These are phyloP conservation scores for Epichloe sp. DNA, from an alignment of 2,329 filamentous ascomycete species.

Conservation along the genomic window DNA sequence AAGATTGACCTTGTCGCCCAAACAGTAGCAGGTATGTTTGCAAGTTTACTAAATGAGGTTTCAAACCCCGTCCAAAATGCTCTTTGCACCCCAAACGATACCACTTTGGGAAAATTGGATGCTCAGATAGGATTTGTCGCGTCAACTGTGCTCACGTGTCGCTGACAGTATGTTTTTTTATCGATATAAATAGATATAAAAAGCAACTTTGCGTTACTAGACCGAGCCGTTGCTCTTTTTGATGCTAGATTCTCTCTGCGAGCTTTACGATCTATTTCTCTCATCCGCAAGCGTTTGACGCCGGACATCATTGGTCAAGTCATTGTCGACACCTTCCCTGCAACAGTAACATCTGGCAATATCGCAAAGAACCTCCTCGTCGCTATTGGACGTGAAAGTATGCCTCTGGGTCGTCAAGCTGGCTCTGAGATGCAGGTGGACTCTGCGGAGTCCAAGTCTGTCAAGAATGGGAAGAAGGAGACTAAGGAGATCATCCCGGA, in stretches of 20 bases:
- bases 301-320: constrained; percentile 69
- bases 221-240: constrained; percentile 83
- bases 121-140: not conserved
- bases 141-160: not conserved
- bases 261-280: constrained; percentile 88
- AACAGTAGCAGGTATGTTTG: constrained; percentile 42
- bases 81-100: not conserved
- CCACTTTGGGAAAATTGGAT: not conserved
- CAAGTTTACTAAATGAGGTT: not conserved
- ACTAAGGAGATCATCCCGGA: constrained; percentile 72
- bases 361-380: constrained; percentile 58
- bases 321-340: constrained; percentile 67
- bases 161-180: constrained; percentile 7
- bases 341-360: constrained; percentile 44
- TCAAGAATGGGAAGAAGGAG: constrained; percentile 51
- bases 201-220: constrained; percentile 81
- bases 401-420: constrained; percentile 44
- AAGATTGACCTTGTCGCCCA: constrained; percentile 49
- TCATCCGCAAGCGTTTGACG: constrained; percentile 80
- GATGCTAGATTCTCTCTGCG: constrained; percentile 91
- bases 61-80: not conserved
- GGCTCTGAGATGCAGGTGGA: constrained; percentile 63
- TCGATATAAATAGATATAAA: constrained; percentile 61
- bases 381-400: constrained; percentile 54
- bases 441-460: constrained; percentile 37